Evolutionary conservation across 2,329 filamentous ascomycete genomes (phyloP).

Genomic region (Aspergillus udagawae): DNA sequence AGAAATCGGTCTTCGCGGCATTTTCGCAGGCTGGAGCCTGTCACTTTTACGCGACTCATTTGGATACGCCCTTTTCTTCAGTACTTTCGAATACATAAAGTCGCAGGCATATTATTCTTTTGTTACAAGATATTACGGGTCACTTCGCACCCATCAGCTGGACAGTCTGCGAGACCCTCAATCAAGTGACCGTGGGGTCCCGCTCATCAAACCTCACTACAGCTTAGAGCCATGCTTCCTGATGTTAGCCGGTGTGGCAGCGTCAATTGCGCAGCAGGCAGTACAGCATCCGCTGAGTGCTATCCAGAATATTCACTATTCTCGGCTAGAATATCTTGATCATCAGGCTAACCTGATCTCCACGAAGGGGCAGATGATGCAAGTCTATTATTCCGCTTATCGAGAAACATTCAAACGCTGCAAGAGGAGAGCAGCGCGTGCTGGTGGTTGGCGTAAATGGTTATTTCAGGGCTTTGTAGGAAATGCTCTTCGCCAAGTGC

Average conservation of each 20-base stretch:
- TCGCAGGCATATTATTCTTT: constrained; percentile 60
- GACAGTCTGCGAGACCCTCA: constrained; percentile 24
- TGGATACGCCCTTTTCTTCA: constrained; percentile 60
- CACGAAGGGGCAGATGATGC: constrained; percentile 42
- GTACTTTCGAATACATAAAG: constrained; percentile 61
- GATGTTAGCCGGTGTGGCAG: constrained; percentile 55
- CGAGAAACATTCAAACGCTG: constrained; percentile 57
- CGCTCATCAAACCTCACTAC: constrained; percentile 58
- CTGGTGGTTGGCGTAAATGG: constrained; percentile 54
- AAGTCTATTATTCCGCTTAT: constrained; percentile 58
- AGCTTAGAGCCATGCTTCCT: constrained; percentile 60
- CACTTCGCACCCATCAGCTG: constrained; percentile 25
- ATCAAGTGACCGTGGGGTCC: constrained; percentile 31
- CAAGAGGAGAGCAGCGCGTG: constrained; percentile 45
- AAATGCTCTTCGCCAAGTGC: constrained; percentile 56
- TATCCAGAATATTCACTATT: constrained; percentile 59
- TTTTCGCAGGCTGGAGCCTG: constrained; percentile 61
- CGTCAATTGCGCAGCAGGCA: constrained; percentile 55
- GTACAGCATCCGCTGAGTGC: constrained; percentile 57
- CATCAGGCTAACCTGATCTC: constrained; percentile 45
- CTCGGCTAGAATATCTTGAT: constrained; percentile 57
- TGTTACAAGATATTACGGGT: constrained; percentile 56
- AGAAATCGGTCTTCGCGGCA: constrained; percentile 57
- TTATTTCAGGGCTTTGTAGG: constrained; percentile 56
- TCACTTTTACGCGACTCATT: constrained; percentile 58